Conservation (phyloP, 1,284 basidiomycete species). For the Ceratobasidium sp. region DNA sequence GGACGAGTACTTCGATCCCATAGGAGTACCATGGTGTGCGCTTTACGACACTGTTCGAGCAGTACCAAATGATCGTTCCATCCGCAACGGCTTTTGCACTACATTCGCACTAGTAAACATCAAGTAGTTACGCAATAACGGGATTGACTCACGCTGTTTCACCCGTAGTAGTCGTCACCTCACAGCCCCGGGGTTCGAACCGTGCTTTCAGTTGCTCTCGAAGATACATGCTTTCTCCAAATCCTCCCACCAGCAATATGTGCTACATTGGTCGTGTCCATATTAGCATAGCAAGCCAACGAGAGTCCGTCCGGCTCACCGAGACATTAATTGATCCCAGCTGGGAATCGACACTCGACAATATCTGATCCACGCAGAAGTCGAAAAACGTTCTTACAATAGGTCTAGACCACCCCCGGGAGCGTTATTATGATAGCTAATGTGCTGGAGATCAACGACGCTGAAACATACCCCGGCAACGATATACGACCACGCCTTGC, state of each 20-base stretch:
- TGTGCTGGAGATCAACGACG: neutral
- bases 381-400: neutral
- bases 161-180: neutral
- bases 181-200: neutral
- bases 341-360: neutral
- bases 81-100: constrained; percentile 26
- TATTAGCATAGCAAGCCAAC: neutral
- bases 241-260: constrained; percentile 18
- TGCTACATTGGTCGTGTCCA: neutral
- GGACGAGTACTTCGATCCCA: constrained; percentile 6
- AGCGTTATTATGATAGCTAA: too few species aligned
- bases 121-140: too few species aligned
- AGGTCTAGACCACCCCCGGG: too few species aligned
- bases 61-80: constrained; percentile 10
- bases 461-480: neutral
- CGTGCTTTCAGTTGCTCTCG: constrained; percentile 1
- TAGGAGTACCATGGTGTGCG: constrained; percentile 20
- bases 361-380: neutral
- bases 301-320: neutral
- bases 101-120: too few species aligned
- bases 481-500: constrained; percentile 13
- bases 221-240: constrained; percentile 17
- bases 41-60: neutral
- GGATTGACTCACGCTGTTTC: neutral
- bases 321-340: neutral